Conservation (phyloP, 2,329 filamentous ascomycete genomes). For the Hymenoscyphus repandus region DNA sequence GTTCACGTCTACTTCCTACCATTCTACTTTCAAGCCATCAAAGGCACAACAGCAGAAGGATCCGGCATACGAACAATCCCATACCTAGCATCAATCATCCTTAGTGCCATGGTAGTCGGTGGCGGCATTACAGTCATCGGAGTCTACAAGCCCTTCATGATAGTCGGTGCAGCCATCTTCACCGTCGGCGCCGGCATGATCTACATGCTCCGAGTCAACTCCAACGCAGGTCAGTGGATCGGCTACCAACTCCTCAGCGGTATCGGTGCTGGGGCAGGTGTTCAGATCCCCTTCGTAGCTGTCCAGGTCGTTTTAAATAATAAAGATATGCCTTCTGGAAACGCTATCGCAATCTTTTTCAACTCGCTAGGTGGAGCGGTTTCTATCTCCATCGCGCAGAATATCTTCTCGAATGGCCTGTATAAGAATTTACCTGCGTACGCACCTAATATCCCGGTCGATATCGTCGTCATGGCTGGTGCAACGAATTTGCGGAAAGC, state of each 20-base stretch:
- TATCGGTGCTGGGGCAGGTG: conserved; percentile 39
- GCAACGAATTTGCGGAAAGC: conserved; percentile 36
- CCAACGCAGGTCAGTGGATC: conserved; percentile 44
- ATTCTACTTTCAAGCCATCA: conserved; percentile 47
- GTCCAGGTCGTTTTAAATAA: conserved; percentile 45
- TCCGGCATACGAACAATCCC: conserved; percentile 40
- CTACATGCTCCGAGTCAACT: conserved; percentile 36
- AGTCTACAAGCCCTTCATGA: conserved; percentile 40
- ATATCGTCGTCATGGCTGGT: conserved; percentile 37
- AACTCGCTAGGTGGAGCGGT: conserved; percentile 56
- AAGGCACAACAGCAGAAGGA: conserved; percentile 34
- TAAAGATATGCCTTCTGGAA: conserved; percentile 49
- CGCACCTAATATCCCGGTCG: conserved; percentile 23
- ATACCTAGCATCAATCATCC: conserved; percentile 39
- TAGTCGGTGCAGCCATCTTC: conserved; percentile 40
- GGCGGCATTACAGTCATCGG: conserved; percentile 36
- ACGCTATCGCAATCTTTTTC: conserved; percentile 51
- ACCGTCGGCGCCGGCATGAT: conserved; percentile 40
- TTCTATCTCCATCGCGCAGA: conserved; percentile 53
- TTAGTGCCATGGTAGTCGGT: conserved; percentile 38
- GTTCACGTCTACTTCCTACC: conserved; percentile 52
- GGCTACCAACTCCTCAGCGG: conserved; percentile 48
- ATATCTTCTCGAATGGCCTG: conserved; percentile 36
- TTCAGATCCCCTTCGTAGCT: conserved; percentile 45
- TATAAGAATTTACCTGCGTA: conserved; percentile 28